A percentile compares a stretch with the other conserved stretches of the same genome.
Conservation (phyloP, 2,329 filamentous ascomycete genomes). For the Microdochium bolleyi region DNA sequence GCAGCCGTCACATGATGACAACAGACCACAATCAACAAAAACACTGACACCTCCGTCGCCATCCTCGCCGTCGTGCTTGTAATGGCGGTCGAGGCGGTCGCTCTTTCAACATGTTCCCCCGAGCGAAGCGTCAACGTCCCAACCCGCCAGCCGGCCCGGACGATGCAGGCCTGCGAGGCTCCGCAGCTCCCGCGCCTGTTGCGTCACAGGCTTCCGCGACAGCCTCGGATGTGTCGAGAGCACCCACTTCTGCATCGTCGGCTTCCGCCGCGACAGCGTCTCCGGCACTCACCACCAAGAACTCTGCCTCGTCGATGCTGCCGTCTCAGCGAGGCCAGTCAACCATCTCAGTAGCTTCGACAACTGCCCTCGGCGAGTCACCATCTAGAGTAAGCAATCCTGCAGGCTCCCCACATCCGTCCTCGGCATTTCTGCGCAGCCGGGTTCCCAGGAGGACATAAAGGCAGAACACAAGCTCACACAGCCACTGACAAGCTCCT, state of each 20-base stretch:
- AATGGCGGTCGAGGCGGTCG: neutral
- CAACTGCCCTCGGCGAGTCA: neutral
- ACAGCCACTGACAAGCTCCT: neutral
- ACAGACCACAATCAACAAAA: neutral
- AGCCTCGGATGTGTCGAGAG: constrained; percentile 1
- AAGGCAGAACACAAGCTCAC: neutral
- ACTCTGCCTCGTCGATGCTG: neutral
- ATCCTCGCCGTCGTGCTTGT: neutral
- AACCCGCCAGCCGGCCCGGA: constrained; percentile 19
- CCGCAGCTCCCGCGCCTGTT: constrained; percentile 7
- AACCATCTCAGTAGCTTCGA: neutral
- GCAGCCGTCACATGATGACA: neutral
- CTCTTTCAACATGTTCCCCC: constrained; percentile 25
- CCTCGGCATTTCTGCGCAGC: too few species aligned
- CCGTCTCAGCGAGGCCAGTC: neutral
- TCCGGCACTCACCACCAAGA: neutral
- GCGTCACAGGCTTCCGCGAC: constrained; percentile 8
- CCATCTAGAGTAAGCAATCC: neutral
- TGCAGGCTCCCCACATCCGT: neutral
- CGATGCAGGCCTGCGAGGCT: constrained; percentile 6
- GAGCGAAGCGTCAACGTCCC: constrained; percentile 31
- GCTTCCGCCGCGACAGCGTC: neutral
- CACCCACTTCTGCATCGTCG: neutral
- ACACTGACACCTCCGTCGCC: neutral
- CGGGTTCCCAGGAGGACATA: neutral